Evolutionary conservation across 225 moss, liverwort and hornwort species (phyloP).

Genomic region (Thuidium tamariscinum): DNA sequence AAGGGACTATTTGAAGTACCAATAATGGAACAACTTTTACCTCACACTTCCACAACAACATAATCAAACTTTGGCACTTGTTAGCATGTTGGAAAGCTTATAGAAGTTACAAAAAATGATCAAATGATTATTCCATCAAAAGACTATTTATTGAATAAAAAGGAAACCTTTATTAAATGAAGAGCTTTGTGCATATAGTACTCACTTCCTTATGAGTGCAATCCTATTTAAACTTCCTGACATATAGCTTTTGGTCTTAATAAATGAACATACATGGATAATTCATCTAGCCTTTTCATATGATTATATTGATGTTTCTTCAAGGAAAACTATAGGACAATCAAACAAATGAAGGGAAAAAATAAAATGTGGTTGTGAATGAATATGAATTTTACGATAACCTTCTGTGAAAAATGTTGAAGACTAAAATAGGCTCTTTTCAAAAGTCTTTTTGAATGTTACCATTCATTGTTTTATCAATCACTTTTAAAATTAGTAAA

Average conservation of each 20-base stretch:
- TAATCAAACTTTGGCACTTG: background rate
- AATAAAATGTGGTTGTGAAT: background rate
- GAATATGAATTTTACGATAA: background rate
- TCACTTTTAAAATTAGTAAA: background rate
- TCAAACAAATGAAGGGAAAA: background rate
- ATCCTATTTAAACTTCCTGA: background rate
- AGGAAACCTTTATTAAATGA: too few relatives aligned
- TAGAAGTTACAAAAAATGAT: accelerated
- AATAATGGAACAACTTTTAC: background rate
- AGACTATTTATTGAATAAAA: background rate
- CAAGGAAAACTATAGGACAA: background rate
- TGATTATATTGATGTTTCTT: background rate
- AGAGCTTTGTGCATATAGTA: too few relatives aligned
- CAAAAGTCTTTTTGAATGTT: background rate
- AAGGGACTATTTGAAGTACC: too few relatives aligned
- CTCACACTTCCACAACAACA: accelerated
- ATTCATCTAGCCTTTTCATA: background rate
- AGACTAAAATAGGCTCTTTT: background rate
- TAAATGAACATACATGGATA: too few relatives aligned
- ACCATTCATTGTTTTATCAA: background rate
- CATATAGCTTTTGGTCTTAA: background rate
- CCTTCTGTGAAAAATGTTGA: background rate
- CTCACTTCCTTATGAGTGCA: accelerated
- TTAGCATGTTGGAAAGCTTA: background rate
- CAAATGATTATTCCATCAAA: background rate